Conservation (phyloP, 345 rosid species). For the Citrus australasica region DNA sequence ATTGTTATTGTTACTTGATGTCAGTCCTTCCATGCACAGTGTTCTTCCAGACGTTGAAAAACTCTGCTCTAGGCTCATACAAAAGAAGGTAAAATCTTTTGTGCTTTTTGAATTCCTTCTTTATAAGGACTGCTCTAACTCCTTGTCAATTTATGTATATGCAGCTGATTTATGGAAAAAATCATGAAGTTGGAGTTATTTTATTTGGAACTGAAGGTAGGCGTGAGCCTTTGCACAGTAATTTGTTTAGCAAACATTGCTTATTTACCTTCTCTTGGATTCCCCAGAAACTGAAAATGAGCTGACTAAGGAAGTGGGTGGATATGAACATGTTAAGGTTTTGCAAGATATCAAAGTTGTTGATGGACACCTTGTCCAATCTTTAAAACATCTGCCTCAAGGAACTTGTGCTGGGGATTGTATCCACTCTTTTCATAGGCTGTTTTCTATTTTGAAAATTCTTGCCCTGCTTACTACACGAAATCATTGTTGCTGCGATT, state of each 20-base stretch:
- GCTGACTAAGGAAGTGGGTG: conserved; percentile 75
- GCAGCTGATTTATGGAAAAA: conserved; percentile 75
- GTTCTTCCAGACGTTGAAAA: conserved; percentile 62
- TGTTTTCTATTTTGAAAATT: conserved; percentile 8
- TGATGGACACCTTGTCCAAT: conserved; percentile 52
- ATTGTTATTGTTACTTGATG: conserved; percentile 73
- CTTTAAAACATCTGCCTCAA: conserved; percentile 55
- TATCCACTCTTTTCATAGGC: conserved; percentile 41
- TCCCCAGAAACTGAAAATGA: conserved; percentile 68
- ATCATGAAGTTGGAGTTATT: conserved; percentile 82
- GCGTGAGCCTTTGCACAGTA: neutral
- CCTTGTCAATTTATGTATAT: conserved; percentile 8
- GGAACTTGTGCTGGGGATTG: conserved; percentile 82
- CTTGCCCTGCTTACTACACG: neutral
- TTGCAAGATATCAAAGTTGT: conserved; percentile 61
- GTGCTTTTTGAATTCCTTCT: neutral
- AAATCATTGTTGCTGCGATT: neutral
- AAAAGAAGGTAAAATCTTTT: conserved; percentile 58
- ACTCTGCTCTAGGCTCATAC: conserved; percentile 61
- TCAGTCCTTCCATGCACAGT: conserved; percentile 78
- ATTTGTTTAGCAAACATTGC: conserved; percentile 3
- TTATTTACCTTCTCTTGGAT: conserved; percentile 9
- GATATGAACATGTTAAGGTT: conserved; percentile 68
- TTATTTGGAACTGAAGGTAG: conserved; percentile 84
- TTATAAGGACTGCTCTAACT: neutral